These are phyloP conservation scores for Phragmites australis DNA, from an alignment of 176 grass and related monocot species.

Conservation along the genomic window DNA sequence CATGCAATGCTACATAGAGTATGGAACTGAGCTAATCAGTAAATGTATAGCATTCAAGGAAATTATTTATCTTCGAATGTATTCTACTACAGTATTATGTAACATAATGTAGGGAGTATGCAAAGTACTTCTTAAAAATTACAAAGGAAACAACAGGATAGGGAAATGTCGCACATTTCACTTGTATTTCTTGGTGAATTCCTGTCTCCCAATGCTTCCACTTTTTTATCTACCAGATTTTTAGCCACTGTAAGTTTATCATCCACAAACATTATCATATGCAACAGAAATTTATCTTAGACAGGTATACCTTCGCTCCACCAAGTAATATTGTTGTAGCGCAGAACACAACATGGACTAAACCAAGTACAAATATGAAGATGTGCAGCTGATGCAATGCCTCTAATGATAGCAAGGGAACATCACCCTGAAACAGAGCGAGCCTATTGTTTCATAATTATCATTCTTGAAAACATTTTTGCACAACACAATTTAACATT, in stretches of 20 bases:
- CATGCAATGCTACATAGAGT: not conserved
- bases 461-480: slow-evolving; percentile 9
- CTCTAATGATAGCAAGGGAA: slow-evolving; percentile 78
- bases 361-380: slow-evolving; percentile 86
- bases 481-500: not conserved
- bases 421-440: slow-evolving; percentile 65
- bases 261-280: slow-evolving; percentile 19
- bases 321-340: slow-evolving; percentile 83
- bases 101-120: not conserved
- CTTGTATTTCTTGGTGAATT: slow-evolving; percentile 43
- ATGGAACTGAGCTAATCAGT: not conserved
- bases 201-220: slow-evolving; percentile 71
- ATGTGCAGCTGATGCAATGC: slow-evolving; percentile 90
- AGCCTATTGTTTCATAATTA: slow-evolving; percentile 6
- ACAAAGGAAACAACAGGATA: slow-evolving; percentile 37
- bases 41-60: slow-evolving; percentile 6
- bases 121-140: slow-evolving; percentile 17
- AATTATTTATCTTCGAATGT: slow-evolving; percentile 35
- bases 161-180: slow-evolving; percentile 24
- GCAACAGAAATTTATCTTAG: slow-evolving; percentile 9
- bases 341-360: slow-evolving; percentile 76
- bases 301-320: slow-evolving; percentile 62
- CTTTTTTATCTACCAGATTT: slow-evolving; percentile 57
- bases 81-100: not conserved
- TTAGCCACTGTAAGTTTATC: slow-evolving; percentile 17